Evolutionary conservation across 140 eudicot genomes (phyloP).

Genomic region (Erigeron philadelphicus): DNA sequence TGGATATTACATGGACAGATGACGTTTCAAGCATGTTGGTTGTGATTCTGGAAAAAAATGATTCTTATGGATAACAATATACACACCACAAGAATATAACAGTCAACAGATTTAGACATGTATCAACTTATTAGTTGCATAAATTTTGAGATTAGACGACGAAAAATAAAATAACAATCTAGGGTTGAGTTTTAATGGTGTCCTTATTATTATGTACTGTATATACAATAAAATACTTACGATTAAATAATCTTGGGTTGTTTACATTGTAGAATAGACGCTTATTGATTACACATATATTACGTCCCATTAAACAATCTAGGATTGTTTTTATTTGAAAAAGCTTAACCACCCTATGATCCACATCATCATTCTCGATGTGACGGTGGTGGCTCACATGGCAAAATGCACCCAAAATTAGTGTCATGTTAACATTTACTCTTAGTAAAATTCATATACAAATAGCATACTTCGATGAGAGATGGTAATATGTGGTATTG

Average conservation of each 20-base stretch:
- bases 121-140: conserved; percentile 13
- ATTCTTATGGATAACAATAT: conserved; percentile 16
- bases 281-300: neutral
- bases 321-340: neutral
- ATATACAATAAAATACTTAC: neutral
- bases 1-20: conserved; percentile 18
- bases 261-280: neutral
- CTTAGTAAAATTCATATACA: neutral
- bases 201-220: neutral
- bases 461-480: neutral
- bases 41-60: conserved; percentile 19
- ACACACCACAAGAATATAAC: conserved; percentile 18
- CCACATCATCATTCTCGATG: neutral
- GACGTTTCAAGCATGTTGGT: conserved; percentile 19
- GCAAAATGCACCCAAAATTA: neutral
- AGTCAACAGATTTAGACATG: neutral
- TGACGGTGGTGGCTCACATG: neutral
- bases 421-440: neutral
- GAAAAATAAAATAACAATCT: neutral
- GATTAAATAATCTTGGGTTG: neutral
- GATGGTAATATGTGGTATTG: neutral
- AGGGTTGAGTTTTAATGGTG: neutral
- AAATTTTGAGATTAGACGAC: neutral
- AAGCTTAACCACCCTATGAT: neutral
- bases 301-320: neutral